phyloP scores from a whole-genome alignment of 164 flowering plant species.

The Aristolochia fimbriata region DNA sequence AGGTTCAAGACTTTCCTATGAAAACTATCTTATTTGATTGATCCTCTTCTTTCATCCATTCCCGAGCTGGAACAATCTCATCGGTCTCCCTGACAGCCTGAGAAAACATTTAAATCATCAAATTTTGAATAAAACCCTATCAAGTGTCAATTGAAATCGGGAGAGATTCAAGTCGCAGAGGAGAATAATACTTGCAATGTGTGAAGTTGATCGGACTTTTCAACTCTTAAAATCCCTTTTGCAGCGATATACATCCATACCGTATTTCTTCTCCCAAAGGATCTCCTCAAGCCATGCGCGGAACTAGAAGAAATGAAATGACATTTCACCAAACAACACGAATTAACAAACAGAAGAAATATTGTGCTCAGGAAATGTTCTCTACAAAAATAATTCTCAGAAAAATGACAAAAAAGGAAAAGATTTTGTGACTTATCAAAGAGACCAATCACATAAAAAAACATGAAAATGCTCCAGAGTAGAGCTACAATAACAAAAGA shows the following conservation, averaged over 20 bases:
- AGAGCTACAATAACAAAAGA: too few species aligned
- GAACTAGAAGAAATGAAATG: slow-evolving; percentile 28
- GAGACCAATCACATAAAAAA: too few species aligned
- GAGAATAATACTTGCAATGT: slow-evolving; percentile 65
- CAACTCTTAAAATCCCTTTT: slow-evolving; percentile 62
- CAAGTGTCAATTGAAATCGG: neutral
- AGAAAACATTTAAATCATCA: slow-evolving; percentile 6
- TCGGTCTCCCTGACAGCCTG: slow-evolving; percentile 94
- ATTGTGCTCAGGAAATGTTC: too few species aligned
- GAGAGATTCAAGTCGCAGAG: neutral
- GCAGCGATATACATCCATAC: slow-evolving; percentile 91
- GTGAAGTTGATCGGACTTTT: slow-evolving; percentile 62
- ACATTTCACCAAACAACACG: neutral
- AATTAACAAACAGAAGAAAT: too few species aligned
- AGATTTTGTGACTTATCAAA: too few species aligned
- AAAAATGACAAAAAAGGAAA: too few species aligned
- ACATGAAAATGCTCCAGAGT: too few species aligned
- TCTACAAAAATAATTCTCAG: too few species aligned
- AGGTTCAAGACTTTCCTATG: slow-evolving; percentile 41
- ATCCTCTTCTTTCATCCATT: slow-evolving; percentile 53
- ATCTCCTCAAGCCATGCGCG: slow-evolving; percentile 89
- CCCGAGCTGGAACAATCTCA: slow-evolving; percentile 81
- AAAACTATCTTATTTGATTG: slow-evolving; percentile 70
- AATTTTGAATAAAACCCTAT: neutral
- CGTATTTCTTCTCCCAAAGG: slow-evolving; percentile 85